Evolutionary conservation across 805 yeast species (phyloP).

Genomic region (Starmerella cellae): DNA sequence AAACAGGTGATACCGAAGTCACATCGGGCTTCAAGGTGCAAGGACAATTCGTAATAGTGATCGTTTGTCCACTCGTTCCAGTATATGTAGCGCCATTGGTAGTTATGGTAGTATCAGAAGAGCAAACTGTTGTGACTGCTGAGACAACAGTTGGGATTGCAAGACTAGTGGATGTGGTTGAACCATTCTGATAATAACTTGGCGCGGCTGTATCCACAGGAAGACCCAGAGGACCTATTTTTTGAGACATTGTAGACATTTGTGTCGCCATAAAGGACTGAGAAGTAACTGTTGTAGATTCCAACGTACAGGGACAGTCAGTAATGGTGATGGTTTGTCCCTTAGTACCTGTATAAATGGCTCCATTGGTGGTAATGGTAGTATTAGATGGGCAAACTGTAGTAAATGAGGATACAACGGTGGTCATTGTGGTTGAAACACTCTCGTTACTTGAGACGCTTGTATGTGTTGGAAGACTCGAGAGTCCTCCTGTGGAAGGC

Average conservation of each 20-base stretch:
- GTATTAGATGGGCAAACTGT: slow-evolving; percentile 3
- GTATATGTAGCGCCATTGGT: slow-evolving; percentile 8
- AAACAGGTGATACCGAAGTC: neutral
- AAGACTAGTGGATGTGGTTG: no score
- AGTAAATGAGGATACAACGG: neutral
- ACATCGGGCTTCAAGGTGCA: slow-evolving; percentile 5
- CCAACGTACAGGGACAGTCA: slow-evolving; percentile 12
- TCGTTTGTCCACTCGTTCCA: slow-evolving; percentile 7
- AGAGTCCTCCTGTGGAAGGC: no score
- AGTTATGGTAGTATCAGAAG: slow-evolving; percentile 1
- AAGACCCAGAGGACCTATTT: neutral
- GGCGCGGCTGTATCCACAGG: no score
- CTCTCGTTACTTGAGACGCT: neutral
- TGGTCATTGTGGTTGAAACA: neutral
- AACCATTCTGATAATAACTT: no score
- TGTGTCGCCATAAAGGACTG: neutral
- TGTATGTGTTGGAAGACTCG: neutral
- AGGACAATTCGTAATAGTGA: slow-evolving; percentile 11
- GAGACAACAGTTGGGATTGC: neutral
- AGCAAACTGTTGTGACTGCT: slow-evolving; percentile 1
- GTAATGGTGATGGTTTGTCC: slow-evolving; percentile 10
- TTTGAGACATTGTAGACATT: neutral
- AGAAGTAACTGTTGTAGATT: neutral
- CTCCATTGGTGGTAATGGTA: slow-evolving; percentile 6
- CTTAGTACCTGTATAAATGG: slow-evolving; percentile 2